Evolutionary conservation across 805 yeast species (phyloP), one percentile per base, ranked within the genome.

Genomic region (Yamadazyma insecticola): DNA sequence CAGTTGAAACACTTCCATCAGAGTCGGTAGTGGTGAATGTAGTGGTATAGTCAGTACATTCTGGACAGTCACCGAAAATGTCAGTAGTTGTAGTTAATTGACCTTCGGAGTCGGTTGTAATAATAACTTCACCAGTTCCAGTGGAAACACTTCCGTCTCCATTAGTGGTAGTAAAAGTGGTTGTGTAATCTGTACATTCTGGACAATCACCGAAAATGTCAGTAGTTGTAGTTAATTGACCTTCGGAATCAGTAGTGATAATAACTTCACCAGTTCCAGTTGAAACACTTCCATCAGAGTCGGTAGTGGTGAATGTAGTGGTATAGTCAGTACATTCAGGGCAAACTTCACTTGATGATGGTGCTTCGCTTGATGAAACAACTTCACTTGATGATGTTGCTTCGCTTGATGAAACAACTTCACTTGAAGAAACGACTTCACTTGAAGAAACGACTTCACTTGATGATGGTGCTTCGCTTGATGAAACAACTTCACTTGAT

Each of bases 71-170:
- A 15, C 33, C 35, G 21, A 29, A 7, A 33, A 24, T 21, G 13
- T 14, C 22, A 14, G 38, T 30, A 14, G 28, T 35, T 6, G 38
- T 30, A 14, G 29, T 24, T 22, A 35, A 33, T 4, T 24, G 17
- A 5, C 50, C 48, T 8, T 26, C 38, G 13, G 47, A 32, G 24
- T 43, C 31, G 21, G 47, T 41, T 3, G 50, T 39, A 22, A 40
- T 38, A 13, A 35, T 15, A 12, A 30, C 40, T 13, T 31, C 39
- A 9, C 42, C 32, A 16, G 45, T 38, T 10, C 36, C 38, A n/a
- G 37, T 41, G 6, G 30, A 26, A 18, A 30, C 33, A 12, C 25
- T 12, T 3, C 33, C 32, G 13, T 22, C 27, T 8, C 41, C 7
- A 12, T 26, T 30, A 20, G 45, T 36, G 14, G 40, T 35, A 10